A percentile compares a stretch with the other conserved stretches of the same genome.
Evolutionary conservation across 1,284 basidiomycete species (phyloP).

Genomic region (Pisolithus thermaeus): DNA sequence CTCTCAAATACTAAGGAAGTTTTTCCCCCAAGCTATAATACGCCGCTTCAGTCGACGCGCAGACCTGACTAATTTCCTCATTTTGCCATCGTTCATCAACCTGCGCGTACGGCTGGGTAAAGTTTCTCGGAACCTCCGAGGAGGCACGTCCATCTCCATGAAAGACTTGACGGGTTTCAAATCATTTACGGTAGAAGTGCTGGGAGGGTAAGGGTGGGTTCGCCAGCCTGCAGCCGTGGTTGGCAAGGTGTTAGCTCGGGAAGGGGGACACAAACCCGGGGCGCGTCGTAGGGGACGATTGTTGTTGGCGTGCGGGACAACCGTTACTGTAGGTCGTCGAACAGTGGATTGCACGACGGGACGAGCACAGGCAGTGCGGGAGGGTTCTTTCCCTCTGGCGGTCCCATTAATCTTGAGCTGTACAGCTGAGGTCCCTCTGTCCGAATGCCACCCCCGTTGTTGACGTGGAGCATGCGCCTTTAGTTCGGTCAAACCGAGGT

Average conservation of each 20-base stretch:
- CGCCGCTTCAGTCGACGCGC: conserved; percentile 25
- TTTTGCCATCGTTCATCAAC: conserved; percentile 10
- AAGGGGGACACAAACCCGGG: not conserved
- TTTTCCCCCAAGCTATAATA: conserved; percentile 27
- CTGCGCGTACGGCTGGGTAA: conserved; percentile 12
- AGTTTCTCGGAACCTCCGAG: conserved; percentile 6
- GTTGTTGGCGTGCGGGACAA: conserved; percentile 1
- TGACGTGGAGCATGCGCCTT: conserved; percentile 22
- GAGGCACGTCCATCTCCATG: conserved; percentile 29
- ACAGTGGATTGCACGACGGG: conserved; percentile 14
- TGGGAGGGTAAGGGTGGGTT: not conserved
- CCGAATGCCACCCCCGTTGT: conserved; percentile 24
- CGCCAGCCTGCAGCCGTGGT: not conserved
- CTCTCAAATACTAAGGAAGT: conserved; percentile 10
- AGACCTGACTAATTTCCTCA: conserved; percentile 15
- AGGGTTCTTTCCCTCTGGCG: conserved; percentile 12
- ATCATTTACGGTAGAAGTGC: conserved; percentile 1
- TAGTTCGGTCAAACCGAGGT: conserved; percentile 24
- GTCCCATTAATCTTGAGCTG: not conserved
- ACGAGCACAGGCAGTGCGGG: conserved; percentile 15
- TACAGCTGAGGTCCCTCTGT: conserved; percentile 7
- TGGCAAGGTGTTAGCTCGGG: not conserved
- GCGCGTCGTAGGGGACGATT: conserved; percentile 5
- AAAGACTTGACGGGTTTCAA: conserved; percentile 17
- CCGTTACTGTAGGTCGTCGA: not conserved